Evolutionary conservation across 768 basidiomycete genomes (phyloP), one percentile per base, ranked within the genome.

Genomic region (Pleurotus djamor): DNA sequence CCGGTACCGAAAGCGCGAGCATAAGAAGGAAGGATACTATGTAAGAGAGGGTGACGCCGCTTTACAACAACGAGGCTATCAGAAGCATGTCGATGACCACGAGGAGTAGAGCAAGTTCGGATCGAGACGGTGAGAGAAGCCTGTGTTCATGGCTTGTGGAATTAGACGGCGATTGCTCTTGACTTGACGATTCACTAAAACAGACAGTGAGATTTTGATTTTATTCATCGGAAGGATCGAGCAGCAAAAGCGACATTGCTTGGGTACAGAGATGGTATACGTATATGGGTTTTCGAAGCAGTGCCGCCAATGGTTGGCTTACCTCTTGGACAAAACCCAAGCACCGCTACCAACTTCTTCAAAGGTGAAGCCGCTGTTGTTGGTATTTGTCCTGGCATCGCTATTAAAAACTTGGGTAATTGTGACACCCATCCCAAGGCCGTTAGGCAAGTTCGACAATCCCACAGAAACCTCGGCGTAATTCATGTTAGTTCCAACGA

Each of bases 401-500:
- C 67, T 68, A 36, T 65, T 58, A 13, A 72, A 67, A 28, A 71
- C 62, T 58, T 69, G 66, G 9, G 54, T 56, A 4, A 44, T 35
- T 48, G 48, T 32, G 12, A 55, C 47, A 16, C 44, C 49, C 1
- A 17, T 32, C 44, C 55, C 44, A 9, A 55, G 41, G 14, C 44
- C 52, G 14, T 57, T 7, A 1, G 72, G 61, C 28, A 75, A 14
- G 21, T 61, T 64, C 0, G 58, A 47, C 63, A 78, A 69, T 1
- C 48, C 44, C 4, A 85, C 66, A 0, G 66, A 71, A 38, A 68
- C 66, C 4, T 68, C 61, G 32, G 72, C 66, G 43, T 82, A 77
- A 43, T 82, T 73, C 64, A 79, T 79, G 66, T 87, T 87, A 0
- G 79, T 72, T 7, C 77, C 83, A 2, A 86, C 71, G 12, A 83